Evolutionary conservation across 208 protist genomes (phyloP), one percentile per base, ranked within the genome.

Genomic region (Crithidia thermophila): DNA sequence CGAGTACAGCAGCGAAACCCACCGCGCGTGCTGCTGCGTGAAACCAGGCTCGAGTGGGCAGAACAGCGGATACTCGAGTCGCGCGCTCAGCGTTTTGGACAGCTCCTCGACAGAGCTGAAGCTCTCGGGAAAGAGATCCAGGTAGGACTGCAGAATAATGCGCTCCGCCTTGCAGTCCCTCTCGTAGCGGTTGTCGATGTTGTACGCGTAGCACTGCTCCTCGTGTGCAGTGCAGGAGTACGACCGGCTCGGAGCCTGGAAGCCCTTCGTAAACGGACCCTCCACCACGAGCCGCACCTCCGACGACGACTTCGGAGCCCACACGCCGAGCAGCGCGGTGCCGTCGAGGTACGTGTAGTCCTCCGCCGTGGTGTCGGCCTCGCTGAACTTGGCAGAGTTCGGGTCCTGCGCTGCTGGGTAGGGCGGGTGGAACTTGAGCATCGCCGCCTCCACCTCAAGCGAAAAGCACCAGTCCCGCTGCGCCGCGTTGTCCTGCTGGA

Each of bases 351-450:
- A 98, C 34, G 72, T 75, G 75, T 71, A 79, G 16, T 69, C 73
- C 21, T 88, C 81, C 36, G 81, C 68, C 9, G 84, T 92, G 40
- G 81, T 72, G 69, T 94, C 88, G 4, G 73, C 51, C 16, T 58
- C 46, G 40, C 82, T 87, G 55, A 75, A 86, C 18, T 51, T 49
- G 5, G 56, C 55, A 6, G 74, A 75, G 8, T 33, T 28, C 3
- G 57, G 37, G 34, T 90, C 83, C 33, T 57, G 62, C 36, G 80
- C 81, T 30, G 67, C 57, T 9, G 82, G 87, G 75, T 97, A 99
- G 7, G 97, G 95, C 43, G 98, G 92, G 58, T 98, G 85, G 64
- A 98, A 99, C 70, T 99, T 99, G 27, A 99, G 85, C 86, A 99
- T 86, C 23, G 85, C 86, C 10, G 66, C 74, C 25, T 81, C 36